Base-by-base conservation (phyloP, 345 rosid species). In the Firmiana major region DNA sequence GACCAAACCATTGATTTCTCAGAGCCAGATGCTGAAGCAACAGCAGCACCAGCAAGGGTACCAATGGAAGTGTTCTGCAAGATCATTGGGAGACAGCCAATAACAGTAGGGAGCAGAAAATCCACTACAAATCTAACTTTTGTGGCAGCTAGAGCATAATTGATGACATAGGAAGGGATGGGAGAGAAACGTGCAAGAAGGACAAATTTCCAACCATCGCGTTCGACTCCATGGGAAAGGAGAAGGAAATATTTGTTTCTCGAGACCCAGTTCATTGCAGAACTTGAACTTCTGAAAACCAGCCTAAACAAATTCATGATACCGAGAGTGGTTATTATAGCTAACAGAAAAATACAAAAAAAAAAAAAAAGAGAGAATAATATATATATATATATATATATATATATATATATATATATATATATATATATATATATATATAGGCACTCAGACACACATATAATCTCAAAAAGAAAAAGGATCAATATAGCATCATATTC, bases 111-210 rank as follows among this genome's bases (percentile, higher is more conserved):
- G 46, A 95, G 89, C 38, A 95, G 88, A 80, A 95, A 95, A 84
- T 95, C 98, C 75, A 88, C 77, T n/a, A 92, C 2, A 75, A 93
- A 95, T 79, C 92, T 82, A 43, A 95, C 91, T 15, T 89, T 79
- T 26, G 99, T 93, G 53, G 99, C 98, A 19, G 98, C 97, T 64
- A 95, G 86, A 38, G 92, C 97, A 77, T 95, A 95, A 86, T 95
- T 95, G 63, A 92, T 92, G 70, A 93, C 84, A 42, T 90, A 95
- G 0, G 98, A 95, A 19, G 98, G 98, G 72, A 95, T 86, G 43
- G 98, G 99, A 0, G 99, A 93, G 89, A 95, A 95, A 59, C 97
- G 93, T 16, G 99, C 98, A 19, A 95, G 97, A 76, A 95, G 91
- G 67, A 93, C 97, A 84, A 93, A 95, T 81, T 78, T 92, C 99